Evolutionary conservation across 345 rosid species (phyloP).

Genomic region (Linum usitatissimum): DNA sequence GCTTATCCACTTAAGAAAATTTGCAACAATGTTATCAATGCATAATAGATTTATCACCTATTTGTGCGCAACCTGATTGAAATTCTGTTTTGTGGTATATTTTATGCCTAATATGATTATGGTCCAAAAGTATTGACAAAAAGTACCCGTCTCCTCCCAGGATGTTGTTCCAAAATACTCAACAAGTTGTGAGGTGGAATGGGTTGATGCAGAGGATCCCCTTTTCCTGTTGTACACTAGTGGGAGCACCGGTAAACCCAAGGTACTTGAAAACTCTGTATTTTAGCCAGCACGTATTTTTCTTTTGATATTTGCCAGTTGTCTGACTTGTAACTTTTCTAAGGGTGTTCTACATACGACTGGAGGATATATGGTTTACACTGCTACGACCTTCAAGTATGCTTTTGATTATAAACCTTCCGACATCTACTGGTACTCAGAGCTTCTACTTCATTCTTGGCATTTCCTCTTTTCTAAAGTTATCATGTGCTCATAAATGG

Average conservation of each 20-base stretch:
- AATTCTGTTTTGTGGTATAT: neutral
- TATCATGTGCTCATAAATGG: constrained; percentile 1
- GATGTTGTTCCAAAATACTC: constrained; percentile 76
- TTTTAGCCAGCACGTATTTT: constrained; percentile 1
- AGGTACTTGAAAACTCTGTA: constrained; percentile 35
- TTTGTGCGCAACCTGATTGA: neutral
- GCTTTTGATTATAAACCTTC: constrained; percentile 91
- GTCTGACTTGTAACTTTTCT: constrained; percentile 14
- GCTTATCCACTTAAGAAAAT: neutral
- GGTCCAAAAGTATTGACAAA: constrained; percentile 10
- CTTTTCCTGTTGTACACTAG: constrained; percentile 90
- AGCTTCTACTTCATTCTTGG: constrained; percentile 6
- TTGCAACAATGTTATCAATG: neutral
- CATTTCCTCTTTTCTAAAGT: constrained; percentile 12
- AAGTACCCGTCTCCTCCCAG: constrained; percentile 26
- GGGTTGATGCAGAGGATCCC: constrained; percentile 99
- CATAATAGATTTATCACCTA: neutral
- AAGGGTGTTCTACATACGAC: constrained; percentile 98
- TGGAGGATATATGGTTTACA: constrained; percentile 95
- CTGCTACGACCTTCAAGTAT: constrained; percentile 94
- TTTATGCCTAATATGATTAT: neutral
- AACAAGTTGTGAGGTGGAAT: constrained; percentile 74
- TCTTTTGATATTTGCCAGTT: neutral
- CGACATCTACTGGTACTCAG: constrained; percentile 77
- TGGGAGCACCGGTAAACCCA: constrained; percentile 99